Evolutionary conservation across 2,329 filamentous ascomycete species (phyloP), one percentile per base, ranked within the genome.

Genomic region (Fusarium siculi): DNA sequence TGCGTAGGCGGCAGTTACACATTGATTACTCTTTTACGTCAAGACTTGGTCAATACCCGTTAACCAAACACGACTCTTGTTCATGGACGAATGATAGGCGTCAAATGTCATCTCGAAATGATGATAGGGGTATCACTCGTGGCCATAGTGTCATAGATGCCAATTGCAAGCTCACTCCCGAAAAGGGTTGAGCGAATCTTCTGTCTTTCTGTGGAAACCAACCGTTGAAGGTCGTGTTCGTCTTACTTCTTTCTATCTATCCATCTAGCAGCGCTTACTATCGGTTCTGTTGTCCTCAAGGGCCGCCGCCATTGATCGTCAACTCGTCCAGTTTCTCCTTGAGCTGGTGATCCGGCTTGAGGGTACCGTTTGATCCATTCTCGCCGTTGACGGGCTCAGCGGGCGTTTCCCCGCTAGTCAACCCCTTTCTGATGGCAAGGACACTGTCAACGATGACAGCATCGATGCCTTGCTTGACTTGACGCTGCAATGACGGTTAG

Each of bases 361-460:
- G 72, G 9, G 65, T 70, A 16, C 68, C 74, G 21, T 76, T 76
- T 25, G 54, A 47, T 36, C 66, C 65, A 25, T 53, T 37, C 28
- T 63, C 61, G 36, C 64, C 65, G 42, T 74, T 75, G 32, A 60
- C 46, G 7, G 56, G 46, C 47, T 69, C 69, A 16, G 64, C 54
- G 19, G 70, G 69, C 11, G 77, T 59, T 23, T 81, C 79, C 25
- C 73, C 75, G 50, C 70, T 81, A 8, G 93, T 96, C 69, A 99
- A 87, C 2, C 94, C 96, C 82, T 97, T 95, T 52, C 96, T 91
- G 75, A 99, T 98, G 44, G 94, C 94, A 36, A 98, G 88, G 7
- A 99, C 96, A 70, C 91, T 96, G 80, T 99, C 96, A 19, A 98
- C 96, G 79, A 99, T 99, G 60, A 99, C 96, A 3, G 96, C 96